These are phyloP conservation scores for Starmerella apis DNA, from an alignment of 805 yeast genomes.

Conservation along the genomic window DNA sequence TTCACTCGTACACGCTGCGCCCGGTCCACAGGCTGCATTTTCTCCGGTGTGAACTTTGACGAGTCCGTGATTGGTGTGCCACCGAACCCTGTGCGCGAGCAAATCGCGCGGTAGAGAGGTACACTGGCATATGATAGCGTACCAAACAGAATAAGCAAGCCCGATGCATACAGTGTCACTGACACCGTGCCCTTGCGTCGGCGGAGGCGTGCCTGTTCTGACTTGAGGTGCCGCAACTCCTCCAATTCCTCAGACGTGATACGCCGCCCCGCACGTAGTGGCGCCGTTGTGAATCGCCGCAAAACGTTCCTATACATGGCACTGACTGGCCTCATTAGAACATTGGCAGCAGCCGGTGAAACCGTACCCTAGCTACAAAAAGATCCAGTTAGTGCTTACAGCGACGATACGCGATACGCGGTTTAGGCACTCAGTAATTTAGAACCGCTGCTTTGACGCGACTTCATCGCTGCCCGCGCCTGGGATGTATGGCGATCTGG, in stretches of 20 bases:
- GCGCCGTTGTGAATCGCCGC: slow-evolving; percentile 9
- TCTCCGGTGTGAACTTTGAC: slow-evolving; percentile 72
- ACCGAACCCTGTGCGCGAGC: slow-evolving; percentile 92
- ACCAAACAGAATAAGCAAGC: slow-evolving; percentile 29
- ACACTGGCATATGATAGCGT: slow-evolving; percentile 78
- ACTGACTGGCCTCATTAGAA: no score
- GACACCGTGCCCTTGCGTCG: slow-evolving; percentile 19
- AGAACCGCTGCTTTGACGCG: no score
- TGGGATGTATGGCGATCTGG: slow-evolving; percentile 90
- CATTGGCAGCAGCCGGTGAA: no score
- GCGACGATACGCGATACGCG: no score
- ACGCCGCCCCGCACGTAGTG: slow-evolving; percentile 8
- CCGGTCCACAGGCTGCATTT: slow-evolving; percentile 76
- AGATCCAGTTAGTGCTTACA: no score
- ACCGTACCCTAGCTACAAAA: no score
- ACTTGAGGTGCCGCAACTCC: slow-evolving; percentile 15
- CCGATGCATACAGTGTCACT: slow-evolving; percentile 24
- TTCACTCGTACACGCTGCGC: slow-evolving; percentile 70
- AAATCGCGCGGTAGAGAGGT: slow-evolving; percentile 80
- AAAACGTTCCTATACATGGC: no score
- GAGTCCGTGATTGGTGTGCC: slow-evolving; percentile 89
- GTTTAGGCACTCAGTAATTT: no score
- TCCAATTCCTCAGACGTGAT: slow-evolving; percentile 15
- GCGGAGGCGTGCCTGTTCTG: slow-evolving; percentile 6
- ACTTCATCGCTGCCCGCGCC: no score